Evolutionary conservation across 805 yeast species (phyloP).

Genomic region (Wickerhamomyces ciferrii): DNA sequence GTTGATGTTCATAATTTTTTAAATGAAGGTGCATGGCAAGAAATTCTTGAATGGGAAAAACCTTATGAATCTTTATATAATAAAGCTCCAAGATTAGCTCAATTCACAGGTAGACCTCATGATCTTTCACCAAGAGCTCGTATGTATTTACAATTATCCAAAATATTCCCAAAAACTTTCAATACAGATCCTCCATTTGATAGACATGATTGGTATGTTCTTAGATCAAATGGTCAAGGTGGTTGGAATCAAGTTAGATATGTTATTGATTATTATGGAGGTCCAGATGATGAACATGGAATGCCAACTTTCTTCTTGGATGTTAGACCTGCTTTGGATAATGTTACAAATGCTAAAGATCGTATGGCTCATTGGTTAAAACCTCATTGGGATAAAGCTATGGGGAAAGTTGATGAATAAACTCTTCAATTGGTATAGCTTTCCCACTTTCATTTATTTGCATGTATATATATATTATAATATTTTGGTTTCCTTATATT

Average conservation of each 20-base stretch:
- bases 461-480: no score
- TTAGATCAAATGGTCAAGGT: conserved; percentile 47
- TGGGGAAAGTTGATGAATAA: conserved; percentile 38
- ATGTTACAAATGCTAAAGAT: conserved; percentile 55
- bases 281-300: conserved; percentile 86
- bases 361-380: conserved; percentile 63
- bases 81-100: conserved; percentile 68
- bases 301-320: conserved; percentile 90
- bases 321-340: conserved; percentile 92
- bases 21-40: conserved; percentile 97
- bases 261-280: conserved; percentile 94
- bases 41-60: conserved; percentile 87
- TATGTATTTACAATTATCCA: conserved; percentile 58
- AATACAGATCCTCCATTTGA: conserved; percentile 88
- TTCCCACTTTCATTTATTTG: no score
- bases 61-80: conserved; percentile 52
- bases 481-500: no score
- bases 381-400: conserved; percentile 65
- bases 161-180: conserved; percentile 66
- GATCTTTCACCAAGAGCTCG: conserved; percentile 84
- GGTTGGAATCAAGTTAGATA: conserved; percentile 76
- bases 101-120: conserved; percentile 90
- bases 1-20: conserved; percentile 94
- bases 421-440: no score
- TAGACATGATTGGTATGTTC: conserved; percentile 97